These are phyloP conservation scores for Aspergillus brunneoviolaceus DNA, from an alignment of 2,329 filamentous ascomycete genomes.

Conservation along the genomic window DNA sequence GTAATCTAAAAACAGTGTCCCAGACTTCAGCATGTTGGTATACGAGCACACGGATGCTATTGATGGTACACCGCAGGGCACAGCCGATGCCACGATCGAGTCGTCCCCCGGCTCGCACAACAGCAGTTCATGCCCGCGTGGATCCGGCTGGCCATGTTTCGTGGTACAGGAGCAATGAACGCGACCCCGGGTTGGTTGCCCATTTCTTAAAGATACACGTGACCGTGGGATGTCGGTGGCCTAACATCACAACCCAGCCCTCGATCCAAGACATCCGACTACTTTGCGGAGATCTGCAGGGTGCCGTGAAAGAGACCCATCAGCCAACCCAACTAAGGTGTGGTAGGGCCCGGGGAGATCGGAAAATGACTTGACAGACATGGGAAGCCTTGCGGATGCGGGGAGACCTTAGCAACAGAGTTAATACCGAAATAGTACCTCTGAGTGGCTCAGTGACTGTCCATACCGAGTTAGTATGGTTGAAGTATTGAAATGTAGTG, in stretches of 20 bases:
- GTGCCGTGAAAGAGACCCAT: background rate
- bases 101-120: background rate
- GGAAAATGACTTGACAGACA: background rate
- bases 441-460: too few species aligned
- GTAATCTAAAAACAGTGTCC: background rate
- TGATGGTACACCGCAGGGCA: background rate
- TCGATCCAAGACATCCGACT: background rate
- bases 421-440: background rate
- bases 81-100: background rate
- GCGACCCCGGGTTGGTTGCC: too few species aligned
- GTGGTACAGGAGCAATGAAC: background rate
- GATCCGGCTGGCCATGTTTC: background rate
- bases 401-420: background rate
- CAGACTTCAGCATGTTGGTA: background rate
- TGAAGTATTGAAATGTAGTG: too few species aligned
- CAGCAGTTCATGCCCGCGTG: background rate
- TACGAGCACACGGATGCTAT: background rate
- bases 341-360: background rate
- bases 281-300: background rate
- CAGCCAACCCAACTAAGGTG: too few species aligned
- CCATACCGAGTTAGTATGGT: too few species aligned
- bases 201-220: background rate
- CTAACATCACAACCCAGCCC: background rate
- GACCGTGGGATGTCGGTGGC: background rate
- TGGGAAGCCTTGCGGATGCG: background rate